Conservation (phyloP, 164 flowering plant genomes). For the Vitis riparia region DNA sequence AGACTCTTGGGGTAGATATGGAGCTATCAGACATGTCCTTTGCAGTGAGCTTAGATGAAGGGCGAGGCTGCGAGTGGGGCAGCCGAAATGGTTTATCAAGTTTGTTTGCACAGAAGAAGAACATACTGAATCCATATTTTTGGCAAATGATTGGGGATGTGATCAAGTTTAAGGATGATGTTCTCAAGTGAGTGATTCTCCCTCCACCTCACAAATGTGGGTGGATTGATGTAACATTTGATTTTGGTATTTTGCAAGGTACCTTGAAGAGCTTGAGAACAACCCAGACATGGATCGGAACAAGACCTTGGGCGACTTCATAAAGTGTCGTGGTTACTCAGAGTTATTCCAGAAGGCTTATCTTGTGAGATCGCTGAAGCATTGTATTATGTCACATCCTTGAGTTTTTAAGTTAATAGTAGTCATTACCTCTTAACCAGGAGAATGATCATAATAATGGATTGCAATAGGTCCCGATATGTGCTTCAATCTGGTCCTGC, state of each 20-base stretch:
- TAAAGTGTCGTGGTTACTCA: constrained; percentile 75
- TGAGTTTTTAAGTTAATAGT: background rate
- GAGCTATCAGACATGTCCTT: constrained; percentile 92
- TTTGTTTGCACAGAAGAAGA: constrained; percentile 83
- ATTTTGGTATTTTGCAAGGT: constrained; percentile 33
- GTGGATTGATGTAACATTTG: constrained; percentile 1
- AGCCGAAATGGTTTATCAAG: constrained; percentile 77
- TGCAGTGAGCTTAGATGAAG: constrained; percentile 78
- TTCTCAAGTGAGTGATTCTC: constrained; percentile 37
- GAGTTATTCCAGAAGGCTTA: constrained; percentile 84
- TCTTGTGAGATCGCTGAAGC: constrained; percentile 55
- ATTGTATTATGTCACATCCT: background rate
- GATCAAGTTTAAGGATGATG: constrained; percentile 76
- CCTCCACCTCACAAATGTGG: background rate
- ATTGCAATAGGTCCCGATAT: constrained; percentile 65
- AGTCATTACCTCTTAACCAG: background rate
- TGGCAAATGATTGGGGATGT: constrained; percentile 83
- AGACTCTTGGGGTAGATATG: constrained; percentile 85
- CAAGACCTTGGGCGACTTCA: constrained; percentile 81
- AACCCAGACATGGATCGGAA: constrained; percentile 78
- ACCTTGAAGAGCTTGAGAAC: constrained; percentile 71
- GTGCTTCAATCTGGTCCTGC: constrained; percentile 94
- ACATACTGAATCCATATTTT: constrained; percentile 69
- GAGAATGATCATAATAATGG: background rate
- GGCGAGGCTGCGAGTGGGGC: constrained; percentile 87